Evolutionary conservation across 345 rosid species (phyloP).

Genomic region (Ricinus communis): DNA sequence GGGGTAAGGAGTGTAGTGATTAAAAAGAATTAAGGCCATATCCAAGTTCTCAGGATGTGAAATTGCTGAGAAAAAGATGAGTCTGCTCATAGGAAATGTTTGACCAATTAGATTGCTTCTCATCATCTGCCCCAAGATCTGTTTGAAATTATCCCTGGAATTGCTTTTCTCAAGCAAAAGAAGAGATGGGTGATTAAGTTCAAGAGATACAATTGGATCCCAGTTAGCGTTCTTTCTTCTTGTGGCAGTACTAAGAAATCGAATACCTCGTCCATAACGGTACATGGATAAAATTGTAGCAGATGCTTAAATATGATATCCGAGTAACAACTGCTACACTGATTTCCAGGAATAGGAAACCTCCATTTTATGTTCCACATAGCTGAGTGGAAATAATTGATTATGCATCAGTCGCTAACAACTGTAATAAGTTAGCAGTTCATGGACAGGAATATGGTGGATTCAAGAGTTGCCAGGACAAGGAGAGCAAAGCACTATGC

Average conservation of each 20-base stretch:
- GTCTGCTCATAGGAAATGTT: conserved; percentile 65
- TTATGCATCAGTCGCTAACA: neutral
- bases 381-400: neutral
- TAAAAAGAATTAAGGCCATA: conserved; percentile 41
- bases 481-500: neutral
- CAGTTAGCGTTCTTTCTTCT: conserved; percentile 30
- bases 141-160: conserved; percentile 45
- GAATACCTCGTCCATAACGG: conserved; percentile 30
- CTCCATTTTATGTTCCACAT: conserved; percentile 18
- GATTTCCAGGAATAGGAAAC: neutral
- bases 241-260: conserved; percentile 28
- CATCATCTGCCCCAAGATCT: conserved; percentile 51
- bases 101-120: conserved; percentile 43
- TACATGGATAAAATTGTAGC: conserved; percentile 12
- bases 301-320: neutral
- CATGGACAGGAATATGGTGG: too few species aligned
- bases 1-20: conserved; percentile 44
- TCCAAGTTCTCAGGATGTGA: conserved; percentile 49
- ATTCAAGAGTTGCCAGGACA: too few species aligned
- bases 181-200: conserved; percentile 47
- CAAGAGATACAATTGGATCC: conserved; percentile 49
- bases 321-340: neutral
- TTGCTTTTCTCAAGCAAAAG: conserved; percentile 48
- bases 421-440: neutral
- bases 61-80: conserved; percentile 46